These are phyloP conservation scores for Suillus occidentalis DNA, from an alignment of 768 basidiomycete species.

Conservation along the genomic window DNA sequence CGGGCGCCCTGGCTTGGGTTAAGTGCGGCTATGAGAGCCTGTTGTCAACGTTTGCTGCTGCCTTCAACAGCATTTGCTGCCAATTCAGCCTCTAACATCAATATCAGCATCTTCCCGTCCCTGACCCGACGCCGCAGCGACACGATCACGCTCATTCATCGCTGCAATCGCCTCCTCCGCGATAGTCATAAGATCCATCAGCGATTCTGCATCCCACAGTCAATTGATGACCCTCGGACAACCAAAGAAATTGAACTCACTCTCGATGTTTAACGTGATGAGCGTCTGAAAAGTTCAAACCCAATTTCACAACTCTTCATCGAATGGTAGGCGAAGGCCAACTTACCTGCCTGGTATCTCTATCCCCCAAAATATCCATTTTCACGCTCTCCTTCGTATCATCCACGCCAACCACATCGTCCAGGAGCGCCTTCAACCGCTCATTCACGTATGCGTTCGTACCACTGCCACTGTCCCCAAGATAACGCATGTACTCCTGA, in stretches of 20 bases:
- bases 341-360: slow-evolving; percentile 43
- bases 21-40: background rate
- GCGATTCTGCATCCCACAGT: slow-evolving; percentile 25
- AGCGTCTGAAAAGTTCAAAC: slow-evolving; percentile 32
- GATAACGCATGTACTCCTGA: slow-evolving; percentile 41
- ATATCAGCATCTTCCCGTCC: slow-evolving; percentile 8
- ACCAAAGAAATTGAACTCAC: slow-evolving; percentile 27
- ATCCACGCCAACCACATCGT: slow-evolving; percentile 40
- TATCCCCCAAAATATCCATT: slow-evolving; percentile 43
- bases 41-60: too few species aligned
- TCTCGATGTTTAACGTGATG: slow-evolving; percentile 46
- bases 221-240: background rate
- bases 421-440: slow-evolving; percentile 36
- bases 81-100: background rate
- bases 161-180: slow-evolving; percentile 35
- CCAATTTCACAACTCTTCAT: background rate
- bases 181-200: slow-evolving; percentile 32
- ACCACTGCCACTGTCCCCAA: slow-evolving; percentile 16
- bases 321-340: background rate
- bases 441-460: slow-evolving; percentile 14
- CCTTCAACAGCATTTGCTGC: background rate
- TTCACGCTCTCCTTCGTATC: slow-evolving; percentile 34
- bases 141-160: slow-evolving; percentile 31
- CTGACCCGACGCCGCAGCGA: slow-evolving; percentile 13
- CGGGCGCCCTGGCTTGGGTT: background rate